Evolutionary conservation across 768 basidiomycete genomes (phyloP), one percentile per base, ranked within the genome.

Genomic region (Termitomyces heimii): DNA sequence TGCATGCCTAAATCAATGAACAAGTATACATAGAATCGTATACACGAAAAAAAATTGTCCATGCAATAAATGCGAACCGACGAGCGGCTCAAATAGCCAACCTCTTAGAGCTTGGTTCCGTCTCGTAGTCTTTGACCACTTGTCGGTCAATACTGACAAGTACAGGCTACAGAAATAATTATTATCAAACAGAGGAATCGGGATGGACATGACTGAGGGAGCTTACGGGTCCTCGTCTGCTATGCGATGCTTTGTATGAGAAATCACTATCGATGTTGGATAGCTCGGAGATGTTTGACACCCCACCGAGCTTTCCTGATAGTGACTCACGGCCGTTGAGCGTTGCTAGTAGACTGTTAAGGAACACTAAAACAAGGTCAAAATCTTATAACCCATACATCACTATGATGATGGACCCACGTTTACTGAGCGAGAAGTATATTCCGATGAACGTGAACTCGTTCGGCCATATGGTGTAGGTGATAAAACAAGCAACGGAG

Each of bases 311-410:
- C 63, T 55, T 66, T 44, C 59, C 63, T 13, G 65, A 60, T 43
- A 71, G 56, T 1, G 61, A 48, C 5, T 66, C 61, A 10, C 69
- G 62, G 4, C 66, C 61, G 34, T 72, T 71, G 13, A 71, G 60
- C 44, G 68, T 70, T 14, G 71, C 71, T 18, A 73, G 63, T 32
- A 73, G 60, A 56, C 70, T 73, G 61, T 73, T 71, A 26, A 73
- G 55, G 57, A 66, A 70, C 8, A 73, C 72, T 73, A 1, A 40
- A 45, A 8, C 47, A 14, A 37, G 32, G 26, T 57, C 22, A 37
- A 12, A 47, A 43, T 14, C 4, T 10, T 26, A 16, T 7, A 0
- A 13, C n/a, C n/a, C n/a, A 44, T 10, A 16, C 6, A 4, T 10
- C 2, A 35, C 14, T 4, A 28, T n/a, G 29, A 14, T 7, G 26